These are phyloP conservation scores for Rickenella mellea DNA, from an alignment of 768 basidiomycete species.

Conservation along the genomic window DNA sequence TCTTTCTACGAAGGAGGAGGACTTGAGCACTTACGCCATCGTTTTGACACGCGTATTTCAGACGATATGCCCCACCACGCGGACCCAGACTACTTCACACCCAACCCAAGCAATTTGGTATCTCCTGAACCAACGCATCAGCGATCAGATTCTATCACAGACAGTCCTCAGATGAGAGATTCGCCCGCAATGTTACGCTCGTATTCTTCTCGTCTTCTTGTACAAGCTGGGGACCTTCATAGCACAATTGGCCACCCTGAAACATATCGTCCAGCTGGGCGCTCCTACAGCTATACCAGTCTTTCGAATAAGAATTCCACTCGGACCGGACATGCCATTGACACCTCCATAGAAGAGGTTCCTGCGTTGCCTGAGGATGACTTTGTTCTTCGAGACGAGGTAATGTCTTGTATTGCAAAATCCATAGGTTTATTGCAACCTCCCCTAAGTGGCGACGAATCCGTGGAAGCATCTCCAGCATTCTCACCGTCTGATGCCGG, in stretches of 20 bases:
- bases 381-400: conserved; percentile 91
- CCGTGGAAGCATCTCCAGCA: conserved; percentile 57
- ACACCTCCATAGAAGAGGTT: background rate
- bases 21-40: conserved; percentile 77
- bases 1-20: conserved; percentile 92
- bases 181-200: conserved; percentile 3
- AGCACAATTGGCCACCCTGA: background rate
- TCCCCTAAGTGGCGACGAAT: conserved; percentile 59
- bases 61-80: conserved; percentile 31
- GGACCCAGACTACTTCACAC: conserved; percentile 48
- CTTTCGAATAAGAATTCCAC: too few relatives aligned
- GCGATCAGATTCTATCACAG: background rate
- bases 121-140: background rate
- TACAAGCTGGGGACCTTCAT: conserved; percentile 60
- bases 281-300: background rate
- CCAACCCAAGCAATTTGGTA: conserved; percentile 13
- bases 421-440: conserved; percentile 92
- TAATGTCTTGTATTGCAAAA: conserved; percentile 96
- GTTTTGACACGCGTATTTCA: conserved; percentile 58
- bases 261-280: conserved; percentile 13
- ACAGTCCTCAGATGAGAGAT: conserved; percentile 3
- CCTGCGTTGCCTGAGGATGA: conserved; percentile 44
- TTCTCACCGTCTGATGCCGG: conserved; percentile 37
- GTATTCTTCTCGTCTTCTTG: conserved; percentile 39
- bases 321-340: background rate